Conservation (phyloP, 495 filamentous ascomycete species). For the Podospora pseudoanserina region DNA sequence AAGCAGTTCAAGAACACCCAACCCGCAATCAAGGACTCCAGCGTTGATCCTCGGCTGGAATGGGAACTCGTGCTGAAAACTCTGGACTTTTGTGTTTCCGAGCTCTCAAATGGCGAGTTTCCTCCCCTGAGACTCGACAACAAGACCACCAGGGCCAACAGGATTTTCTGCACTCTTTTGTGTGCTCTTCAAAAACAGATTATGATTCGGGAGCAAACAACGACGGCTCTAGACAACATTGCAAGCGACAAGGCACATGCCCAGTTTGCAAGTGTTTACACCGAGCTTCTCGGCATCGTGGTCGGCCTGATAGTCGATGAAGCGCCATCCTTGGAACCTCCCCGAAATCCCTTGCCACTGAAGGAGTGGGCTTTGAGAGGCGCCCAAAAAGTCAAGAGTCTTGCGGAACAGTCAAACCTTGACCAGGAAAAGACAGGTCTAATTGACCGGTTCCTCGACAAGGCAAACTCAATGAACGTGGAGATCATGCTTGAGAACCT, state of each 20-base stretch:
- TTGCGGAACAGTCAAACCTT: not conserved
- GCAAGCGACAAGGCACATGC: slow-evolving; percentile 1
- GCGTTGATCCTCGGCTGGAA: not conserved
- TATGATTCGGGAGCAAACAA: not conserved
- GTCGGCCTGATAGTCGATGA: slow-evolving; percentile 23
- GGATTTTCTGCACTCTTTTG: slow-evolving; percentile 22
- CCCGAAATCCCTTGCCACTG: not conserved
- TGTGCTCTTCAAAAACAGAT: not conserved
- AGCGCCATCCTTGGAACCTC: not conserved
- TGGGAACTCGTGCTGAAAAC: slow-evolving; percentile 9
- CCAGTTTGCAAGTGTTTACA: slow-evolving; percentile 21
- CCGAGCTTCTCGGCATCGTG: slow-evolving; percentile 21
- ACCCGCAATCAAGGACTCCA: not conserved
- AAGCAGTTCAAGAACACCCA: slow-evolving; percentile 18
- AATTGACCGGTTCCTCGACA: not conserved
- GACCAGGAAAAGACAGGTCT: not conserved
- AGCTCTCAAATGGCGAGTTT: not conserved
- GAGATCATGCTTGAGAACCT: not conserved
- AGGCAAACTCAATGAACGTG: not conserved
- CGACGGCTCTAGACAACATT: not conserved
- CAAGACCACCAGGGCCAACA: not conserved
- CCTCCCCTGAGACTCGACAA: not conserved
- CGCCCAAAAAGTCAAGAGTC: not conserved
- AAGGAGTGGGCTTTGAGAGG: not conserved
- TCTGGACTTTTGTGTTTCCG: slow-evolving; percentile 16